Evolutionary conservation across 2,329 filamentous ascomycete species (phyloP).

Genomic region (Diaporthe caulivora): DNA sequence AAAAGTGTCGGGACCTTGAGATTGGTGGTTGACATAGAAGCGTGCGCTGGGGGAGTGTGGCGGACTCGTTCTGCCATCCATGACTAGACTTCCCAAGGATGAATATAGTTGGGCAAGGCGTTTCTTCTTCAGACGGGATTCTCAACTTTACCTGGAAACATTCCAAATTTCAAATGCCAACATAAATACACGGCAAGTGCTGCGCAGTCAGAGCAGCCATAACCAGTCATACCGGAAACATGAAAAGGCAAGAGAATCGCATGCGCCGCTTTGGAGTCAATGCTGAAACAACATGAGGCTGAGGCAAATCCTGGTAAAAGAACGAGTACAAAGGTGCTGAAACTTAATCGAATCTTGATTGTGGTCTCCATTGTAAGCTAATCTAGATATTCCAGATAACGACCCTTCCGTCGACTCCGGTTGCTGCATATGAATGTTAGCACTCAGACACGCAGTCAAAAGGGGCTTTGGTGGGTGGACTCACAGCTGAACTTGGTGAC

Average conservation of each 20-base stretch:
- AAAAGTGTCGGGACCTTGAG: neutral
- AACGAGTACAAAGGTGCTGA: constrained; percentile 27
- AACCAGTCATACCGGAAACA: constrained; percentile 16
- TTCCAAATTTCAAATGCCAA: constrained; percentile 23
- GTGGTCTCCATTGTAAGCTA: constrained; percentile 40
- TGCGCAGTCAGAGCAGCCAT: constrained; percentile 11
- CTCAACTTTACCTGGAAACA: neutral
- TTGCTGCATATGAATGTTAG: constrained; percentile 66
- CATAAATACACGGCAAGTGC: constrained; percentile 30
- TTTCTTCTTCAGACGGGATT: neutral
- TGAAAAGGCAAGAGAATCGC: constrained; percentile 22
- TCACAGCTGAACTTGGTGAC: constrained; percentile 90
- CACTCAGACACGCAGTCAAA: constrained; percentile 36
- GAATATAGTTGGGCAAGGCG: neutral
- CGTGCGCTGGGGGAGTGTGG: constrained; percentile 34
- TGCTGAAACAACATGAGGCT: constrained; percentile 38
- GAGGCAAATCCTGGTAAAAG: constrained; percentile 32
- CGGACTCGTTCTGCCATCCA: constrained; percentile 5
- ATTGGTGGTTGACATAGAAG: constrained; percentile 31
- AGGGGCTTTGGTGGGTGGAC: constrained; percentile 51
- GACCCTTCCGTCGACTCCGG: constrained; percentile 84
- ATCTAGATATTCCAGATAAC: constrained; percentile 80
- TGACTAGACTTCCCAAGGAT: too few species aligned
- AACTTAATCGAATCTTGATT: constrained; percentile 34
- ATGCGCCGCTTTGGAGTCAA: constrained; percentile 27